A percentile compares a stretch with the other conserved stretches of the same genome.
phyloP scores from a whole-genome alignment of 2,329 filamentous ascomycete genomes.

The Penicillium digitatum region DNA sequence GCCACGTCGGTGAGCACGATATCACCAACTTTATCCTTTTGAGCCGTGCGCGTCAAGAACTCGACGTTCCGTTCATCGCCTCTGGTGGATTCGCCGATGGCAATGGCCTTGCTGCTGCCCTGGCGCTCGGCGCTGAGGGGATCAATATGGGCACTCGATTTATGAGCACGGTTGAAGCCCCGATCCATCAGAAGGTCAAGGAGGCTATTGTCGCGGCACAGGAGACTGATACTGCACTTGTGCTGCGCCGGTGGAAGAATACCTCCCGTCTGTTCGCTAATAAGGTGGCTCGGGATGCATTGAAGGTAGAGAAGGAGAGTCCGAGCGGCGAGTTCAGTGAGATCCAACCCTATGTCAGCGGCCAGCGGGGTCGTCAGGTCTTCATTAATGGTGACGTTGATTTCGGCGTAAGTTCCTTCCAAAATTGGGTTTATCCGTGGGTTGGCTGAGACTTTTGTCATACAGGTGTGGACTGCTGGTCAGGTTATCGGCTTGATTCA shows the following conservation, averaged over 20 bases:
- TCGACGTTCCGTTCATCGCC: conserved; percentile 88
- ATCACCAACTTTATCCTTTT: conserved; percentile 63
- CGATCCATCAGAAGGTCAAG: conserved; percentile 92
- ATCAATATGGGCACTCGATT: conserved; percentile 99
- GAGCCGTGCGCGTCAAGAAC: conserved; percentile 74
- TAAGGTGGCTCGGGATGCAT: conserved; percentile 74
- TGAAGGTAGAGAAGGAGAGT: conserved; percentile 79
- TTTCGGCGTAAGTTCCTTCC: conserved; percentile 65
- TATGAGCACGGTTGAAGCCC: conserved; percentile 92
- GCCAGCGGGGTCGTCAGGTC: conserved; percentile 84
- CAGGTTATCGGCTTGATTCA: conserved; percentile 89
- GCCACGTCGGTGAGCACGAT: conserved; percentile 54
- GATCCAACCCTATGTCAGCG: conserved; percentile 80
- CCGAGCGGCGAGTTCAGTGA: conserved; percentile 83
- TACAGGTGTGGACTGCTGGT: conserved; percentile 89
- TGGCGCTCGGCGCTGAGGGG: conserved; percentile 84
- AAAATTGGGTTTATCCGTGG: background rate
- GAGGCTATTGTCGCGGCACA: conserved; percentile 80
- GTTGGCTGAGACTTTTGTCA: conserved; percentile 12
- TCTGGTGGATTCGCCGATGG: conserved; percentile 95
- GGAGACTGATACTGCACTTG: conserved; percentile 85
- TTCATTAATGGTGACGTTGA: conserved; percentile 90
- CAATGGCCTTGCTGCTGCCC: conserved; percentile 82
- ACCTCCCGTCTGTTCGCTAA: conserved; percentile 86
- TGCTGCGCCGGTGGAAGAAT: conserved; percentile 88